Conservation (phyloP, 768 basidiomycete genomes). For the Lanmaoa rubissima region DNA sequence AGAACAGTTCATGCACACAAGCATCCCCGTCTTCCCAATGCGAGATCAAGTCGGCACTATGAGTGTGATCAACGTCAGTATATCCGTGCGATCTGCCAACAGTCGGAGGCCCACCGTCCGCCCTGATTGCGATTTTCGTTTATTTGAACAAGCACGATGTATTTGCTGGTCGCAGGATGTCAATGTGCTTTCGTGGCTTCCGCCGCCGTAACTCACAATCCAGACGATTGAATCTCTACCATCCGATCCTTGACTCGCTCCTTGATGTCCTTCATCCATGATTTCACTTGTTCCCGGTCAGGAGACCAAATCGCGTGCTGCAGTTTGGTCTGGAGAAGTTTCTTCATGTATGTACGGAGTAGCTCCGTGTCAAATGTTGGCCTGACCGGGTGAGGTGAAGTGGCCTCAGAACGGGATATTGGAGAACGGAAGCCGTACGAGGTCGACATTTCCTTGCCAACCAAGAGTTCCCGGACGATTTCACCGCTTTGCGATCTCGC, state of each 20-base stretch:
- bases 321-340: slow-evolving; percentile 69
- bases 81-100: slow-evolving; percentile 1
- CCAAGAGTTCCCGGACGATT: not conserved
- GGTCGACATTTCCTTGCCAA: slow-evolving; percentile 23
- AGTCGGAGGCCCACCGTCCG: slow-evolving; percentile 56
- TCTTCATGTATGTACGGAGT: slow-evolving; percentile 79
- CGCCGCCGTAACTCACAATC: slow-evolving; percentile 60
- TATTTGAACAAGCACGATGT: slow-evolving; percentile 81
- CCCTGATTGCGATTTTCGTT: slow-evolving; percentile 85
- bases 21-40: slow-evolving; percentile 88
- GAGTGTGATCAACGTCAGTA: slow-evolving; percentile 3
- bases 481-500: not conserved
- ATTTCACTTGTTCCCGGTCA: slow-evolving; percentile 67
- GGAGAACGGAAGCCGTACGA: slow-evolving; percentile 54
- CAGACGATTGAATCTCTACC: slow-evolving; percentile 76
- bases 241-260: slow-evolving; percentile 85
- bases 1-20: slow-evolving; percentile 75
- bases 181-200: slow-evolving; percentile 9
- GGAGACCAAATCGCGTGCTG: slow-evolving; percentile 62
- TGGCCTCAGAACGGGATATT: slow-evolving; percentile 57
- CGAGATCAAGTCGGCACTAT: slow-evolving; percentile 75
- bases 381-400: slow-evolving; percentile 47
- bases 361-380: slow-evolving; percentile 67
- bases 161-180: slow-evolving; percentile 56
- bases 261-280: slow-evolving; percentile 81